Percentiles rank a stretch among this genome's conserved stretches.
These are phyloP conservation scores for Fusarium sp. DNA, from an alignment of 2,329 filamentous ascomycete species.

Conservation along the genomic window DNA sequence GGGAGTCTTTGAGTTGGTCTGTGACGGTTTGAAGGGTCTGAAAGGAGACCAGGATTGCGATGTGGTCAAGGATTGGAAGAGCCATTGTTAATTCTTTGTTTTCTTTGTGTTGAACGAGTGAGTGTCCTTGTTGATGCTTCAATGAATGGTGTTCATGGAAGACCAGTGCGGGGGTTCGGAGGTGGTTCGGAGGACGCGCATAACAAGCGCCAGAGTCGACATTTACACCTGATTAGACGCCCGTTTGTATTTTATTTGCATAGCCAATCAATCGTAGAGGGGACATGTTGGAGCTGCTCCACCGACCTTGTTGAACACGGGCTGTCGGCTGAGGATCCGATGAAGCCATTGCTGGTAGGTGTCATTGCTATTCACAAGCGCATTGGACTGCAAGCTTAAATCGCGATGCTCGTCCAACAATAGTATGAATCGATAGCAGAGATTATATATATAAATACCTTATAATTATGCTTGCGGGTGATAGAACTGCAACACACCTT, in stretches of 20 bases:
- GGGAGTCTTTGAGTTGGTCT: slow-evolving; percentile 62
- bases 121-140: not conserved
- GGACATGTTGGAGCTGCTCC: not conserved
- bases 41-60: slow-evolving; percentile 72
- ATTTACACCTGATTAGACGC: not conserved
- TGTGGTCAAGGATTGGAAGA: slow-evolving; percentile 66
- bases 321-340: not conserved
- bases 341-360: not conserved
- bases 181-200: slow-evolving; percentile 24
- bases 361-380: not conserved
- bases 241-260: not conserved
- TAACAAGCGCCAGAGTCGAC: not conserved
- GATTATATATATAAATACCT: not conserved
- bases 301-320: not conserved
- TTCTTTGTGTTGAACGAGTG: not conserved
- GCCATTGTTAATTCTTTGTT: slow-evolving; percentile 5
- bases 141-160: not conserved
- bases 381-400: not conserved
- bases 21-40: slow-evolving; percentile 60
- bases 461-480: not conserved
- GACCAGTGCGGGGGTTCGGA: slow-evolving; percentile 13
- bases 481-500: not conserved
- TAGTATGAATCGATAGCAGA: not conserved
- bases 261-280: not conserved
- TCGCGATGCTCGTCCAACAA: not conserved